These are phyloP conservation scores for Daldinia concentrica DNA, from an alignment of 495 filamentous ascomycete species.

Conservation along the genomic window DNA sequence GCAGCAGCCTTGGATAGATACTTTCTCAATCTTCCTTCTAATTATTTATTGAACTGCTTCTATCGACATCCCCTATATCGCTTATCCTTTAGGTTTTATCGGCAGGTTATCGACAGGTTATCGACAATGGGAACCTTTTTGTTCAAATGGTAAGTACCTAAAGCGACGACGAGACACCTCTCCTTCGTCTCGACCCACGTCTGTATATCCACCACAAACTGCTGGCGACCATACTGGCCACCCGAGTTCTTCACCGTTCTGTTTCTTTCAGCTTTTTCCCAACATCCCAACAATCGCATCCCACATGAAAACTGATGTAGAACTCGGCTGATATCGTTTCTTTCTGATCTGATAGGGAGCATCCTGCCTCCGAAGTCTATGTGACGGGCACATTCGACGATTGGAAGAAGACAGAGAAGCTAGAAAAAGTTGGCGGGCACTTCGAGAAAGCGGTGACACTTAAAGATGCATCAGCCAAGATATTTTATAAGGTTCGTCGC, in stretches of 20 bases:
- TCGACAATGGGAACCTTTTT: conserved; percentile 61
- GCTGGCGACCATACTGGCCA: background rate
- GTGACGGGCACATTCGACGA: conserved; percentile 97
- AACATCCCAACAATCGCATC: conserved; percentile 6
- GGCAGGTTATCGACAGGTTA: conserved; percentile 17
- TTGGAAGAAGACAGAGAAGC: conserved; percentile 84
- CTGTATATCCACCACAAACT: conserved; percentile 14
- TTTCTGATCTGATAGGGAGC: conserved; percentile 64
- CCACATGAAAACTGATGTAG: conserved; percentile 14
- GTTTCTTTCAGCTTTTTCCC: conserved; percentile 2
- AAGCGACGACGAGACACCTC: conserved; percentile 2
- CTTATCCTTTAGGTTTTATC: conserved; percentile 2
- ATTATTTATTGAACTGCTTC: background rate
- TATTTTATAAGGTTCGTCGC: conserved; percentile 80
- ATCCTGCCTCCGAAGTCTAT: conserved; percentile 82
- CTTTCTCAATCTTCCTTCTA: conserved; percentile 1
- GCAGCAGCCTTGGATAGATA: background rate
- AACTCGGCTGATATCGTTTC: conserved; percentile 29
- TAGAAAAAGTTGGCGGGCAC: conserved; percentile 73
- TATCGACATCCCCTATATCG: background rate
- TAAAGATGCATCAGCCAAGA: conserved; percentile 68
- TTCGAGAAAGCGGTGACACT: conserved; percentile 84
- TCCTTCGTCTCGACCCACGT: conserved; percentile 1
- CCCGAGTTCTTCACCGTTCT: conserved; percentile 6
- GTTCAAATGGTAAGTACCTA: conserved; percentile 66